These are phyloP conservation scores for Xylona heveae DNA, from an alignment of 495 filamentous ascomycete genomes.

Conservation along the genomic window DNA sequence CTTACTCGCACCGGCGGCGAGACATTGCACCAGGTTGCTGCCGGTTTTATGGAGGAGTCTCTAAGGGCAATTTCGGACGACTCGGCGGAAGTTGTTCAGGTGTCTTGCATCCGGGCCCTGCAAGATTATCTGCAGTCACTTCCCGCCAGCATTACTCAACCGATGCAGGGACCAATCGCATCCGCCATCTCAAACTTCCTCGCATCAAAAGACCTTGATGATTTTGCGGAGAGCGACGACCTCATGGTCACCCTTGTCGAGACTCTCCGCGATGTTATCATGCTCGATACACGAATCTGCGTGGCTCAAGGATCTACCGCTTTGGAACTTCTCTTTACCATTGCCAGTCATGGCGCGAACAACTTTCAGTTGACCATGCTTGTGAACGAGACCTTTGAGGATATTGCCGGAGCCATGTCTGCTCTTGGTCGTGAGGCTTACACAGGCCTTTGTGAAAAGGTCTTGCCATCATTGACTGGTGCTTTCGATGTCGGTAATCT, in stretches of 20 bases:
- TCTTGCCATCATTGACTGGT: slow-evolving; percentile 66
- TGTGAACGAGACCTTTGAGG: slow-evolving; percentile 78
- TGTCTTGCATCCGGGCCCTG: slow-evolving; percentile 71
- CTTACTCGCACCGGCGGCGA: slow-evolving; percentile 36
- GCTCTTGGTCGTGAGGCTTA: slow-evolving; percentile 46
- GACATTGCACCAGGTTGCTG: slow-evolving; percentile 27
- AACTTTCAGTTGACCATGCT: slow-evolving; percentile 74
- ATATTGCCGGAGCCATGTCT: slow-evolving; percentile 47
- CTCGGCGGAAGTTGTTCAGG: slow-evolving; percentile 68
- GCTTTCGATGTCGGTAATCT: slow-evolving; percentile 74
- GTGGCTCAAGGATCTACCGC: slow-evolving; percentile 41
- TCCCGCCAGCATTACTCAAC: slow-evolving; percentile 25
- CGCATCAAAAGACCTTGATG: slow-evolving; percentile 53
- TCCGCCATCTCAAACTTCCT: slow-evolving; percentile 58
- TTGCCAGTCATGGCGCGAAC: slow-evolving; percentile 67
- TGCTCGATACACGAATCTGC: slow-evolving; percentile 49
- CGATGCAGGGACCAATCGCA: slow-evolving; percentile 54
- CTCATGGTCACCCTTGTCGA: slow-evolving; percentile 79
- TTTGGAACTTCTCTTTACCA: slow-evolving; percentile 68
- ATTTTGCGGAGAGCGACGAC: slow-evolving; percentile 71
- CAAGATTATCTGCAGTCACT: slow-evolving; percentile 57
- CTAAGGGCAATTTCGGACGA: slow-evolving; percentile 56
- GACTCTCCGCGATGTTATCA: slow-evolving; percentile 64
- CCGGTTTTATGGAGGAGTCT: slow-evolving; percentile 49
- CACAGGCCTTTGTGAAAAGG: slow-evolving; percentile 61